Evolutionary conservation across 2,329 filamentous ascomycete genomes (phyloP).

Genomic region (Shiraia bambusicola): DNA sequence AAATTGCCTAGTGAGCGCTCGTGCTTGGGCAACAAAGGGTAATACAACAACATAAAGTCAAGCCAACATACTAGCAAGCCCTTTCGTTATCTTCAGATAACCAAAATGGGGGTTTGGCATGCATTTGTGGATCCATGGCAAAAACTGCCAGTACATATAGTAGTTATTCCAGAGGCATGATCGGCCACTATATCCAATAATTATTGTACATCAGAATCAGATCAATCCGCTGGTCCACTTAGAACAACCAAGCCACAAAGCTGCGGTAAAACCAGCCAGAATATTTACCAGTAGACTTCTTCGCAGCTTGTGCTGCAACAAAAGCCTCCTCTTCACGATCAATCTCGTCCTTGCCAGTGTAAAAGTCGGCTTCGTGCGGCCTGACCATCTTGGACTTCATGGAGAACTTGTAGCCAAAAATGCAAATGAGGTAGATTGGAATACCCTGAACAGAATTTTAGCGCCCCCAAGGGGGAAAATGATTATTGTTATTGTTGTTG

Average conservation of each 20-base stretch:
- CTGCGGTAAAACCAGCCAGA: constrained; percentile 58
- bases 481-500: background rate
- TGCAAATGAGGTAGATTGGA: constrained; percentile 67
- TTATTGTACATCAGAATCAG: constrained; percentile 1
- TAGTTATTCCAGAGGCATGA: constrained; percentile 1
- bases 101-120: too few relatives aligned
- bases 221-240: constrained; percentile 20
- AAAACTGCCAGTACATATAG: background rate
- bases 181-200: background rate
- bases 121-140: background rate
- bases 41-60: too few relatives aligned
- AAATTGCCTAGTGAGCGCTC: too few relatives aligned
- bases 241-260: constrained; percentile 65
- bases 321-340: constrained; percentile 73
- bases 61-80: too few relatives aligned
- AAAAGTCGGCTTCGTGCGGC: constrained; percentile 66
- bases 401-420: constrained; percentile 56
- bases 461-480: constrained; percentile 43
- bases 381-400: constrained; percentile 46
- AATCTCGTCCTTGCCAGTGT: constrained; percentile 70
- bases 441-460: constrained; percentile 71
- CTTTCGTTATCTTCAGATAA: too few relatives aligned
- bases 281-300: constrained; percentile 34
- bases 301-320: constrained; percentile 56
- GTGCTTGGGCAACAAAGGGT: too few relatives aligned